These are phyloP conservation scores for Tetrastigma voinierianum DNA, from an alignment of 164 flowering plant genomes.

Conservation along the genomic window DNA sequence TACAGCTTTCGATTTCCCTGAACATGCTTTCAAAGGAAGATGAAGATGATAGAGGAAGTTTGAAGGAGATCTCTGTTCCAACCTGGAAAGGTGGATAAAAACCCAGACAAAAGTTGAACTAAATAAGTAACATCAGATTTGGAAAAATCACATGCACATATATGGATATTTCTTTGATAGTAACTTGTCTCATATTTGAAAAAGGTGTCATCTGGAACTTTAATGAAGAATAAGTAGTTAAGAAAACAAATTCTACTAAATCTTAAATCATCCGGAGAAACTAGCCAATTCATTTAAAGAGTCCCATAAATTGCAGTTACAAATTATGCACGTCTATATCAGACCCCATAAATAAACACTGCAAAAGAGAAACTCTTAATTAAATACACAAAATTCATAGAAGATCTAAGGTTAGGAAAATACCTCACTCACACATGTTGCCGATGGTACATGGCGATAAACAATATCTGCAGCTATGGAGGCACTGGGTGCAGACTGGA, in stretches of 20 bases:
- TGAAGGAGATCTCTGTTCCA: constrained; percentile 93
- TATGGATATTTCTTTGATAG: not conserved
- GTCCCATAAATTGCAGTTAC: not conserved
- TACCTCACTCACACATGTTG: constrained; percentile 91
- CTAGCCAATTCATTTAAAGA: too few species aligned
- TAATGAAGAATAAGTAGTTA: not conserved
- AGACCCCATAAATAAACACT: not conserved
- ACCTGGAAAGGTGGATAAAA: constrained; percentile 48
- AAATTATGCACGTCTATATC: not conserved
- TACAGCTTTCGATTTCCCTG: constrained; percentile 82
- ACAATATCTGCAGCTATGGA: constrained; percentile 86
- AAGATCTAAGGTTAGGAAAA: constrained; percentile 8
- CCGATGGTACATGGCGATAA: constrained; percentile 85
- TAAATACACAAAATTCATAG: not conserved
- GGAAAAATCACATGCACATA: not conserved
- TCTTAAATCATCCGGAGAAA: not conserved
- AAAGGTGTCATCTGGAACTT: not conserved
- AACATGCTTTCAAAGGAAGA: constrained; percentile 88
- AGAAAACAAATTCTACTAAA: not conserved
- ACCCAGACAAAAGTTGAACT: not conserved
- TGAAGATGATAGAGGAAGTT: constrained; percentile 91
- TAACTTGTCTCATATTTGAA: not conserved
- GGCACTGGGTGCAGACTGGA: constrained; percentile 68
- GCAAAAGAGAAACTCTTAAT: not conserved
- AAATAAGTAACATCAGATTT: not conserved